A percentile compares a stretch with the other conserved stretches of the same genome.
These are phyloP conservation scores for Cladorrhinum samala DNA, from an alignment of 495 filamentous ascomycete species.

Conservation along the genomic window DNA sequence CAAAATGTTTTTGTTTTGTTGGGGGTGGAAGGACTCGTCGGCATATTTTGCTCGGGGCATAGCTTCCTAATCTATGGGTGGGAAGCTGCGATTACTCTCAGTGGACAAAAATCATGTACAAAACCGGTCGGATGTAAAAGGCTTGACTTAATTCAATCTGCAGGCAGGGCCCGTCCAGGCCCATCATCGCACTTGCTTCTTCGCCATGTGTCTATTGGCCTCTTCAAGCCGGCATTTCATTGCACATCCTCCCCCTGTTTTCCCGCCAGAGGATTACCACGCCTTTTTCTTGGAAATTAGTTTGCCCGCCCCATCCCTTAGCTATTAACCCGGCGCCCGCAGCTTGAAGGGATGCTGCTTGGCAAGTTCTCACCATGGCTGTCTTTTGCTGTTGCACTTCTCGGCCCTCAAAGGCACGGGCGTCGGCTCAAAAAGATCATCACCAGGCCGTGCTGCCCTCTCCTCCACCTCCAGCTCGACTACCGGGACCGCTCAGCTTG, in stretches of 20 bases:
- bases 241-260: background rate
- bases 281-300: conserved; percentile 7
- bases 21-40: too few relatives aligned
- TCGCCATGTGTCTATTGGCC: background rate
- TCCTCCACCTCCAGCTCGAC: conserved; percentile 19
- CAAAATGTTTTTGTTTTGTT: too few relatives aligned
- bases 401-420: conserved; percentile 24
- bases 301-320: background rate
- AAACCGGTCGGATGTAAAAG: background rate
- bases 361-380: conserved; percentile 25
- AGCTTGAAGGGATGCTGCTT: background rate
- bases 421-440: conserved; percentile 15
- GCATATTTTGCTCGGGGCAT: too few relatives aligned
- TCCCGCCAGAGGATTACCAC: background rate
- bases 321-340: conserved; percentile 3
- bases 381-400: conserved; percentile 35
- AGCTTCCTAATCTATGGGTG: too few relatives aligned
- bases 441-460: conserved; percentile 11
- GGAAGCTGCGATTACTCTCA: too few relatives aligned
- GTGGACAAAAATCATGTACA: too few relatives aligned
- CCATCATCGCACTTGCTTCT: too few relatives aligned
- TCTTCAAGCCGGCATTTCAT: background rate
- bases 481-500: conserved; percentile 20
- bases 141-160: too few relatives aligned
- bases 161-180: too few relatives aligned